Evolutionary conservation across 2,329 filamentous ascomycete species (phyloP), one percentile per base, ranked within the genome.

Genomic region (Scedosporium boydii): DNA sequence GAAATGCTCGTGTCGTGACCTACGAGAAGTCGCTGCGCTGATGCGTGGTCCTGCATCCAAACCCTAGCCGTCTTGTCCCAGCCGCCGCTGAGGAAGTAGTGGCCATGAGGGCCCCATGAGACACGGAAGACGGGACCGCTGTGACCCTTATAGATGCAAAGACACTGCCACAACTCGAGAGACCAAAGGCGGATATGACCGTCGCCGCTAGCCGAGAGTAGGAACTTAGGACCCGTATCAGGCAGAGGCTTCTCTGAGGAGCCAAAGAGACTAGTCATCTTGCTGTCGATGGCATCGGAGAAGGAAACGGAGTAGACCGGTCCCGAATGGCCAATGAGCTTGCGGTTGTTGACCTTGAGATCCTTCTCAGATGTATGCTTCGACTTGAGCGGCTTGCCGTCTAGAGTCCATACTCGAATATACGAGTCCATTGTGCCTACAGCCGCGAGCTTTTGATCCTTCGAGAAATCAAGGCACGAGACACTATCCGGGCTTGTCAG

Each of bases 1-100:
- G 96, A 96, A n/a, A 97, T 90, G 67, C 91, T 88, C 21, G 92
- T 91, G 68, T 98, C 93, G 70, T 99, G 95, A 1, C 95, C 95
- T 2, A 93, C 90, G 65, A 97, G 87, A 58, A 98, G 84, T 53
- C 95, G 88, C 65, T 95, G 85, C 10, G 92, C 90, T 26, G 92
- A 92, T 53, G 96, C 93, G 67, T 96, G 90, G 70, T 97, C 93
- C 65, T 96, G 96, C 65, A 88, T 88, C 90, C 93, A 99, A 12
- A 98, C 80, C 16, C 95, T 87, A 7, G 92, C 90, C 1, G 90
- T 96, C 74, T 91, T 92, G 74, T 99, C 95, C 74, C 91, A 91
- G 7, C 91, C 91, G 42, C 86, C 89, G 6, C 89, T 93, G 44
- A 90, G 82, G 71, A 99, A 99, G 77, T 99, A 99, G 75, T 98